Percentiles rank a stretch among this genome's conserved stretches.
These are phyloP conservation scores for Penicillium diatomitis DNA, from an alignment of 495 filamentous ascomycete species.

Conservation along the genomic window DNA sequence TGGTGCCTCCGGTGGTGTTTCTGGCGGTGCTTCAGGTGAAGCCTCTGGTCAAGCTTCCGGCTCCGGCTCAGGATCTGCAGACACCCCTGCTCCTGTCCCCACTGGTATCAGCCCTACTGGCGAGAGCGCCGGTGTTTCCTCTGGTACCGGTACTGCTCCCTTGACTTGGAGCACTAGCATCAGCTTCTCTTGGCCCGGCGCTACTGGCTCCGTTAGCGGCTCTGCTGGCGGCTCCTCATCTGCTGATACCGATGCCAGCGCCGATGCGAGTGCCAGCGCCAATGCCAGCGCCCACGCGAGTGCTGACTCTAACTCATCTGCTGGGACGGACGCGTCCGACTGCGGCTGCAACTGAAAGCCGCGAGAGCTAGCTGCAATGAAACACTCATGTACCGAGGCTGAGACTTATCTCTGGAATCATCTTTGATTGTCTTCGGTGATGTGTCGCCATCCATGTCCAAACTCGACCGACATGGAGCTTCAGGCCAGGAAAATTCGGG, in stretches of 20 bases:
- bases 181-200: conserved; percentile 2
- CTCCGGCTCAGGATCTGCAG: conserved; percentile 8
- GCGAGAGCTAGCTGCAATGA: no score
- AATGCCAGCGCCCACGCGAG: conserved; percentile 3
- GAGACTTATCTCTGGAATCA: no score
- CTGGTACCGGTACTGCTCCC: conserved; percentile 4
- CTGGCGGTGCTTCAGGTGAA: conserved; percentile 7
- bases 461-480: no score
- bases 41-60: conserved; percentile 2
- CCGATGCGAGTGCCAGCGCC: background rate
- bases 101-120: conserved; percentile 9
- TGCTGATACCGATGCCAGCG: conserved; percentile 2
- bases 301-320: conserved; percentile 1
- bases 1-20: conserved; percentile 4
- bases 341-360: no score
- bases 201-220: conserved; percentile 5
- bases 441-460: no score
- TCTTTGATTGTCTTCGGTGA: no score
- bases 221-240: background rate
- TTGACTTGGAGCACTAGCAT: conserved; percentile 6
- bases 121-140: background rate
- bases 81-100: conserved; percentile 6
- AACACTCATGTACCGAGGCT: no score
- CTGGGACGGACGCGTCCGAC: background rate
- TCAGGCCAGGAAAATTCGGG: no score